phyloP scores from a whole-genome alignment of 202 grass and related monocot genomes.

The Saccharum hybrid region DNA sequence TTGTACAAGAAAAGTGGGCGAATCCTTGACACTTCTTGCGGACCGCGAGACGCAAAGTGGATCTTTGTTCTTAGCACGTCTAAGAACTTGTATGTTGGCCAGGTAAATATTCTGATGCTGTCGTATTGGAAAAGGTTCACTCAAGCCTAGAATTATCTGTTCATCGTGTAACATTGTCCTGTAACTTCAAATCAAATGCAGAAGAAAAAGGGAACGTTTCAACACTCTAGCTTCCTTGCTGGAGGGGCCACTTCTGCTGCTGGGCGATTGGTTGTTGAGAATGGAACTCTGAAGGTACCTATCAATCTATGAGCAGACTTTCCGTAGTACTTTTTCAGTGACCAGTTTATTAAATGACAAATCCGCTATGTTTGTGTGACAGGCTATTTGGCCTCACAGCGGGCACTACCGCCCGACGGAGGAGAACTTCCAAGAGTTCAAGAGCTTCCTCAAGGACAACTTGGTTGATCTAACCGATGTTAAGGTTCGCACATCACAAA shows the following conservation, averaged over 20 bases:
- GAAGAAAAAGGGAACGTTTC: constrained; percentile 96
- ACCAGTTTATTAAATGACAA: background rate
- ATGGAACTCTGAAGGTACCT: constrained; percentile 77
- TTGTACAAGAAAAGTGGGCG: constrained; percentile 64
- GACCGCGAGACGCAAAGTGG: constrained; percentile 71
- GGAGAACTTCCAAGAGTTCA: constrained; percentile 91
- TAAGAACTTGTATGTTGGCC: constrained; percentile 75
- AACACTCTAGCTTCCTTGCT: constrained; percentile 96
- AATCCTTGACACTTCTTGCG: constrained; percentile 58
- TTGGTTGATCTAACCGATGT: constrained; percentile 72
- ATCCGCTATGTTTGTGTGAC: constrained; percentile 32
- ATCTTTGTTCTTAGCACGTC: constrained; percentile 97
- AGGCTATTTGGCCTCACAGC: constrained; percentile 96
- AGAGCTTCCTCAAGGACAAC: constrained; percentile 85
- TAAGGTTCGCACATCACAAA: constrained; percentile 60
- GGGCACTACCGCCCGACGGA: constrained; percentile 88
- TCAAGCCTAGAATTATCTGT: background rate
- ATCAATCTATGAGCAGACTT: background rate
- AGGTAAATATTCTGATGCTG: constrained; percentile 56
- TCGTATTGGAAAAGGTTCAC: background rate
- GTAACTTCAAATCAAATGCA: constrained; percentile 40
- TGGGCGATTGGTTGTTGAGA: constrained; percentile 68
- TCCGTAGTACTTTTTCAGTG: background rate
- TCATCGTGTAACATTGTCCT: constrained; percentile 3
- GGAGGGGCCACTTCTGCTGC: constrained; percentile 94